Percentiles rank a stretch among this genome's conserved stretches.
Conservation (phyloP, 441 rosid genomes). For the Mallotus japonicus region DNA sequence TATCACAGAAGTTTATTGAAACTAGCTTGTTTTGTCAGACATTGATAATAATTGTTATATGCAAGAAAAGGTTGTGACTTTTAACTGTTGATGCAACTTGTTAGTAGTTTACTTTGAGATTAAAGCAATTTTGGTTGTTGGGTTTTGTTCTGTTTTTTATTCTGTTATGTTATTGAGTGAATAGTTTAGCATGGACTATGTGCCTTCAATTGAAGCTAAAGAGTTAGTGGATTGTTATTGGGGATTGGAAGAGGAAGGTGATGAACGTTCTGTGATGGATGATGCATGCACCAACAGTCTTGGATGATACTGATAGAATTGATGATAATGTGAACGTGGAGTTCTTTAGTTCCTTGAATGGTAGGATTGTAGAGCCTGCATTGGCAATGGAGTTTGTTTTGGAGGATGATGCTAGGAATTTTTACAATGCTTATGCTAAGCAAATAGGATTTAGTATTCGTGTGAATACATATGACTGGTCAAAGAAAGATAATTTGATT, state of each 20-base stretch:
- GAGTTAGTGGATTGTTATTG: constrained; percentile 26
- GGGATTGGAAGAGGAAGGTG: constrained; percentile 24
- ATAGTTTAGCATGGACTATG: constrained; percentile 23
- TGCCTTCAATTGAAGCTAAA: constrained; percentile 18
- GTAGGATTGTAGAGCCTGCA: constrained; percentile 26
- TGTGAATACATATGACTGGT: constrained; percentile 31
- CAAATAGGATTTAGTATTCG: constrained; percentile 19
- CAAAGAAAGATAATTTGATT: constrained; percentile 31
- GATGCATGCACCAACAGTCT: too few species aligned
- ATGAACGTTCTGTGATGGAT: constrained; percentile 6
- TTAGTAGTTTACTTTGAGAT: neutral
- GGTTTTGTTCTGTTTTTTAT: neutral
- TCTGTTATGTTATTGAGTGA: neutral
- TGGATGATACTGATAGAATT: constrained; percentile 12
- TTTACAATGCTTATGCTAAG: neutral
- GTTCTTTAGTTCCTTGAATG: constrained; percentile 19
- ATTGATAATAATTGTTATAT: neutral
- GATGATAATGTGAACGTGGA: constrained; percentile 19
- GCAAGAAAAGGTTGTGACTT: neutral
- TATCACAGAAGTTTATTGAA: too few species aligned
- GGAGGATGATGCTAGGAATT: constrained; percentile 1
- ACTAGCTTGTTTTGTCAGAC: too few species aligned
- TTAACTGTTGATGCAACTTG: neutral
- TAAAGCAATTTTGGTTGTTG: neutral
- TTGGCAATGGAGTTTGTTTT: constrained; percentile 27